A percentile compares a stretch with the other conserved stretches of the same genome.
phyloP scores from a whole-genome alignment of 371 early-diverging fungal genomes.

The Rhizomucor miehei region DNA sequence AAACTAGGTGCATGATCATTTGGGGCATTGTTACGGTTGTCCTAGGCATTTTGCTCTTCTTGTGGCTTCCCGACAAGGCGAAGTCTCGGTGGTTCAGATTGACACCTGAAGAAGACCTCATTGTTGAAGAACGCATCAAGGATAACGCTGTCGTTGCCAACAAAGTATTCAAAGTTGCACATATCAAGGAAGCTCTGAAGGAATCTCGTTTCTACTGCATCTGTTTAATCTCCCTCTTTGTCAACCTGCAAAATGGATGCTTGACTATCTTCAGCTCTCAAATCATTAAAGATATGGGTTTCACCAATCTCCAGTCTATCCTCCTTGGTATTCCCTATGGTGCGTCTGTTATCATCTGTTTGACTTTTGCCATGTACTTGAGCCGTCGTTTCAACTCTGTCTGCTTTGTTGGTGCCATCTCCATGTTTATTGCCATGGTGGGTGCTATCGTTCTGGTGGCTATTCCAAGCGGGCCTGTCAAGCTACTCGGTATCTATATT shows the following conservation, averaged over 20 bases:
- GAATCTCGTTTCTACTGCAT: slow-evolving; percentile 35
- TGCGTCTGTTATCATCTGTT: slow-evolving; percentile 1
- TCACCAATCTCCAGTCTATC: slow-evolving; percentile 13
- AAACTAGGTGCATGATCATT: slow-evolving; percentile 44
- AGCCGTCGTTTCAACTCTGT: slow-evolving; percentile 7
- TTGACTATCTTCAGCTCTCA: slow-evolving; percentile 28
- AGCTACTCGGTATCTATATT: not conserved
- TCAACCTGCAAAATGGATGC: slow-evolving; percentile 34
- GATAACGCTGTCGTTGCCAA: slow-evolving; percentile 34
- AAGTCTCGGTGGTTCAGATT: slow-evolving; percentile 25
- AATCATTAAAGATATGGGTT: slow-evolving; percentile 29
- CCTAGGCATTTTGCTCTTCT: slow-evolving; percentile 29
- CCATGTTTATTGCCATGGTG: slow-evolving; percentile 5
- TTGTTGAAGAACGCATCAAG: slow-evolving; percentile 31
- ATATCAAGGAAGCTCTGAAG: slow-evolving; percentile 33
- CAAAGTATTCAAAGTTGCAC: slow-evolving; percentile 22
- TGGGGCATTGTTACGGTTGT: slow-evolving; percentile 25
- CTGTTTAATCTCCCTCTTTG: slow-evolving; percentile 8
- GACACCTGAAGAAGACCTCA: slow-evolving; percentile 30
- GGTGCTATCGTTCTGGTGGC: slow-evolving; percentile 10
- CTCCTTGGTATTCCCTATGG: slow-evolving; percentile 15
- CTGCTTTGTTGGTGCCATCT: slow-evolving; percentile 4
- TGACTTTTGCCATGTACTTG: not conserved
- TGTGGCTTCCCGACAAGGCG: slow-evolving; percentile 40
- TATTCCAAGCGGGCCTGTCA: not conserved